Evolutionary conservation across 1,284 basidiomycete genomes (phyloP).

Genomic region (Cryptococcus amylolentus): DNA sequence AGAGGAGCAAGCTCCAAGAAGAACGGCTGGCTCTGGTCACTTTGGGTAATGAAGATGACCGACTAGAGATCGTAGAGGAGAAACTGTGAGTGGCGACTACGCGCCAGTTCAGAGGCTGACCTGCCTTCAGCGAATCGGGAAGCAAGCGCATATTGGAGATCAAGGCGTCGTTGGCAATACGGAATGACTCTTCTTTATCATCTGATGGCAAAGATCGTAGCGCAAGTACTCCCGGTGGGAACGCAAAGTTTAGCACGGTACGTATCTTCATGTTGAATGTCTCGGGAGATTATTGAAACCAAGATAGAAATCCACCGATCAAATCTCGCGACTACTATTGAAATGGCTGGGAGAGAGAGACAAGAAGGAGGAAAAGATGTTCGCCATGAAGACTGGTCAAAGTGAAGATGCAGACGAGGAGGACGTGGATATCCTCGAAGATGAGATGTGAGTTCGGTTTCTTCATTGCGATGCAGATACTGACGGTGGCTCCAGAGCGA

Average conservation of each 20-base stretch:
- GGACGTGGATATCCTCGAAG: slow-evolving; percentile 10
- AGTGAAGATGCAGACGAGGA: neutral
- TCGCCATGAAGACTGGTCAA: slow-evolving; percentile 6
- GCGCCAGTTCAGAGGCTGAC: too few relatives aligned
- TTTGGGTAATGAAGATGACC: slow-evolving; percentile 20
- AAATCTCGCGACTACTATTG: neutral
- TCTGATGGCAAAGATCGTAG: neutral
- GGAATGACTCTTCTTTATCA: too few relatives aligned
- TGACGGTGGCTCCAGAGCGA: slow-evolving; percentile 11
- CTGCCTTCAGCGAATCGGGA: too few relatives aligned
- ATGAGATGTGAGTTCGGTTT: slow-evolving; percentile 8
- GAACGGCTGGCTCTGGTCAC: slow-evolving; percentile 15
- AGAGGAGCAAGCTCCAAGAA: slow-evolving; percentile 9
- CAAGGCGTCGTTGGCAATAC: too few relatives aligned
- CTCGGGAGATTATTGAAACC: neutral
- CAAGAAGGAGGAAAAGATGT: slow-evolving; percentile 5
- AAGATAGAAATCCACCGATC: slow-evolving; percentile 2
- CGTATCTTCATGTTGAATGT: neutral
- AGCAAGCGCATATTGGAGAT: too few relatives aligned
- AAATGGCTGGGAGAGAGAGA: slow-evolving; percentile 13
- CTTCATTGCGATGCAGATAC: neutral
- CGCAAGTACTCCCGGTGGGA: neutral
- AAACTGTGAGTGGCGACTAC: slow-evolving; percentile 25
- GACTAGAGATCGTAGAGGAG: slow-evolving; percentile 33
- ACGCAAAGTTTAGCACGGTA: slow-evolving; percentile 1